Evolutionary conservation across 2,329 filamentous ascomycete genomes (phyloP), one percentile per base, ranked within the genome.

Genomic region (Penicillium sp.): DNA sequence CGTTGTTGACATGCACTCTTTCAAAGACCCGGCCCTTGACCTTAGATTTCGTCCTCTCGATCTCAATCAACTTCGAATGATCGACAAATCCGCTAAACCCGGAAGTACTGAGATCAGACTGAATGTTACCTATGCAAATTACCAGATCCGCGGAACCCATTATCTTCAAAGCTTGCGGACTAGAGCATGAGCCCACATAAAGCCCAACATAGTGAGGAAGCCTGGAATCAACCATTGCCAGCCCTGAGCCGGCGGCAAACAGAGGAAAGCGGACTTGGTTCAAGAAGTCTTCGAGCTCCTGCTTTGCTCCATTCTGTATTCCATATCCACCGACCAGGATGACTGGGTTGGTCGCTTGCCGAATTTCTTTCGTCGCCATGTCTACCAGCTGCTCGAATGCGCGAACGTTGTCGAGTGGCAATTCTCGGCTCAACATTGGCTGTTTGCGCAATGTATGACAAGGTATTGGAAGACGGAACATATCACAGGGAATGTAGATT

Each of bases 231-330:
- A 95, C 81, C 22, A 88, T 87, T 14, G 89, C 83, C 75, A 94
- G 94, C 29, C 90, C 90, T 87, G 93, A 93, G 3, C 90, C 89
- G 0, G 89, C 88, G 14, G 90, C 87, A 62, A 92, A 93, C 0
- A 88, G 86, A 4, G 91, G 90, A 3, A 94, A 77, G 6, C 83
- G 77, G 0, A 88, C 88, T 74, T 87, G 89, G 48, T 85, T 77
- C 43, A 94, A 77, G 8, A 95, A 77, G 3, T 88, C 80, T 70
- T 94, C 90, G 62, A 94, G 91, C 68, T 90, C 83, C 21, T 77
- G 74, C n/a, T 88, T 84, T 36, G 88, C 88, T 58, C 88, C 82
- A 7, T 43, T 21, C 1, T 22, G 24, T 13, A 43, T 43, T 3
- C 40, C 40, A 21, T 43, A 43, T 29, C 21, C 21, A 8, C 40